Conservation (phyloP, 2,329 filamentous ascomycete genomes). For the Orbilia ellipsospora region DNA sequence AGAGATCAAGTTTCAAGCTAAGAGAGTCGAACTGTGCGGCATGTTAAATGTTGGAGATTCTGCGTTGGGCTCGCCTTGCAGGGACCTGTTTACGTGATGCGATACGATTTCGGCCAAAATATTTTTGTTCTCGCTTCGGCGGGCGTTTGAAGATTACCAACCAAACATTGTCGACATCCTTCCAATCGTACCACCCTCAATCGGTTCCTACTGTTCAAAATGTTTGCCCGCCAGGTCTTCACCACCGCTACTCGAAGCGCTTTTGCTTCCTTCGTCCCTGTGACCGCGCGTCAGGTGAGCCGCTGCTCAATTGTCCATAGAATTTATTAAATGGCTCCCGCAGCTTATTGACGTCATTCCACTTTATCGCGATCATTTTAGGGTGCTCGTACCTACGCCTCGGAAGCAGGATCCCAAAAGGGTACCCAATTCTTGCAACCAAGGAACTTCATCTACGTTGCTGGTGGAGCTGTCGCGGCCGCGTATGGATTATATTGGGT, state of each 20-base stretch:
- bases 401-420: conserved; percentile 37
- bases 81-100: conserved; percentile 40
- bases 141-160: conserved; percentile 6
- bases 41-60: conserved; percentile 33
- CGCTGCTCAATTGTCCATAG: conserved; percentile 8
- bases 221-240: conserved; percentile 50
- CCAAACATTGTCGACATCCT: background rate
- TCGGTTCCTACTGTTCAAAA: conserved; percentile 22
- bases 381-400: conserved; percentile 43
- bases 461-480: conserved; percentile 70
- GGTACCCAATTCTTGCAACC: conserved; percentile 49
- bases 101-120: conserved; percentile 21
- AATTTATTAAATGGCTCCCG: background rate
- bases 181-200: conserved; percentile 7
- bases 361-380: conserved; percentile 9
- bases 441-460: conserved; percentile 69
- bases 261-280: conserved; percentile 37
- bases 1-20: no score
- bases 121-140: conserved; percentile 9
- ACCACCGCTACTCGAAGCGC: conserved; percentile 42
- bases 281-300: conserved; percentile 36
- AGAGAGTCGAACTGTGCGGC: no score
- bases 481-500: conserved; percentile 70
- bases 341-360: conserved; percentile 46
- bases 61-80: conserved; percentile 24